Evolutionary conservation across 768 basidiomycete species (phyloP), one percentile per base, ranked within the genome.

Genomic region (Rhodosporidiobolus odoratus): DNA sequence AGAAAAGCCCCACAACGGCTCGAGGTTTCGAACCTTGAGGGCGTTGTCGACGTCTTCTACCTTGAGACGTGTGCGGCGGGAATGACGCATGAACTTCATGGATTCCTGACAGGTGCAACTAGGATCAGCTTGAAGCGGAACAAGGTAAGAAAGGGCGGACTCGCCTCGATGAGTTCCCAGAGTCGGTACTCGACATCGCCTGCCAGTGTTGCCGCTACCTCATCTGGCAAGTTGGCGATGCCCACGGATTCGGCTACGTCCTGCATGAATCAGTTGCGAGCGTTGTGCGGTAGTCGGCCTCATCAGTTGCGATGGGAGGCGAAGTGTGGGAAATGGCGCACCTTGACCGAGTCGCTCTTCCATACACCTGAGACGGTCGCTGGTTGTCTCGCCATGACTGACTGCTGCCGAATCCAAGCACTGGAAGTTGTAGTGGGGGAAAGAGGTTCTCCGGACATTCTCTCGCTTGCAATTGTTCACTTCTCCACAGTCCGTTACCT

Each of bases 151-250:
- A 37, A 53, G 13, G 58, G 37, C 45, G 21, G 25, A 76, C 82
- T 52, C 72, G 91, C 92, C 85, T 96, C 91, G 75, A 95, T 85
- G 50, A 98, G 89, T 78, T 98, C 91, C 79, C 95, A 92, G 78
- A 97, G 85, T 68, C 96, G 84, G 80, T 97, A 97, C 78, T 98
- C 96, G 50, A 97, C 92, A 82, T 99, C 96, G 75, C 91, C 92
- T 1, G 96, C 92, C 34, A 99, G 84, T 0, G 90, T 84, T 7
- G 87, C 87, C 8, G 92, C 89, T 34, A 96, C 89, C 4, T 84
- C 78, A 62, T 94, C 91, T 4, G 90, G 82, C 50, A 99, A 80
- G 57, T 80, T 87, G 21, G 86, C 81, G 65, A 98, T 87, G 69
- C 87, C 87, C 40, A 96, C 80, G 0, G 89, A 88, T 74, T 97